Conservation (phyloP, 2,329 filamentous ascomycete genomes). For the Aspergillus sergii region DNA sequence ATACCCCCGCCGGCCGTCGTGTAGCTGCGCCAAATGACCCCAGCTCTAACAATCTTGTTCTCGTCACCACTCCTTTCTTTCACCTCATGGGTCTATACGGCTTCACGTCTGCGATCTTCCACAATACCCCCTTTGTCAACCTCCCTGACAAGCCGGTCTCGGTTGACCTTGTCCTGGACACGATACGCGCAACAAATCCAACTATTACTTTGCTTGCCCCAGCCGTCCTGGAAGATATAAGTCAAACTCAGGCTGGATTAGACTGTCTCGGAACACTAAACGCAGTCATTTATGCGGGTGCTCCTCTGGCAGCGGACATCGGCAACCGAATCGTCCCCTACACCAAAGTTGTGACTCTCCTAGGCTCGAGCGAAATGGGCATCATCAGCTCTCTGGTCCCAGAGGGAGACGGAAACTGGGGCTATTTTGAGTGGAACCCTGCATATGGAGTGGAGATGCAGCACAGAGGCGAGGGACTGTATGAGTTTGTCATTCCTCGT, state of each 20-base stretch:
- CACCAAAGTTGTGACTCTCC: not conserved
- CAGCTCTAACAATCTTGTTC: slow-evolving; percentile 10
- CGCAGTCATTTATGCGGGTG: slow-evolving; percentile 5
- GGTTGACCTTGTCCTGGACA: slow-evolving; percentile 15
- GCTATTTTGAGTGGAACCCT: slow-evolving; percentile 28
- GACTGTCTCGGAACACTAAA: slow-evolving; percentile 16
- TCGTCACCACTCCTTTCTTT: not conserved
- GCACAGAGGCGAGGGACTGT: slow-evolving; percentile 14
- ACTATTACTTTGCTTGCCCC: slow-evolving; percentile 21
- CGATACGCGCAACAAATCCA: slow-evolving; percentile 16
- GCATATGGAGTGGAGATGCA: slow-evolving; percentile 7
- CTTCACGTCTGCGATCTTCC: slow-evolving; percentile 2
- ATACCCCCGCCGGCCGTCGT: not conserved
- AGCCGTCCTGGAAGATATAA: slow-evolving; percentile 12
- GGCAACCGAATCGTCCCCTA: not conserved
- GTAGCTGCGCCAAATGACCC: not conserved
- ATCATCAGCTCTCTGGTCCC: slow-evolving; percentile 14
- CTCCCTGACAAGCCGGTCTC: slow-evolving; percentile 14
- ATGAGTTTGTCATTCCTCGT: slow-evolving; percentile 23
- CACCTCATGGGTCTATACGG: slow-evolving; percentile 1
- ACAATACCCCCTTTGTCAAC: not conserved
- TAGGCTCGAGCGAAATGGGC: slow-evolving; percentile 12
- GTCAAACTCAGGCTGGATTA: slow-evolving; percentile 11
- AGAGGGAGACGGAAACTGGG: slow-evolving; percentile 20
- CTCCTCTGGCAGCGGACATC: not conserved